Evolutionary conservation across 2,329 filamentous ascomycete species (phyloP), one percentile per base, ranked within the genome.

Genomic region (Dothistroma septosporum): DNA sequence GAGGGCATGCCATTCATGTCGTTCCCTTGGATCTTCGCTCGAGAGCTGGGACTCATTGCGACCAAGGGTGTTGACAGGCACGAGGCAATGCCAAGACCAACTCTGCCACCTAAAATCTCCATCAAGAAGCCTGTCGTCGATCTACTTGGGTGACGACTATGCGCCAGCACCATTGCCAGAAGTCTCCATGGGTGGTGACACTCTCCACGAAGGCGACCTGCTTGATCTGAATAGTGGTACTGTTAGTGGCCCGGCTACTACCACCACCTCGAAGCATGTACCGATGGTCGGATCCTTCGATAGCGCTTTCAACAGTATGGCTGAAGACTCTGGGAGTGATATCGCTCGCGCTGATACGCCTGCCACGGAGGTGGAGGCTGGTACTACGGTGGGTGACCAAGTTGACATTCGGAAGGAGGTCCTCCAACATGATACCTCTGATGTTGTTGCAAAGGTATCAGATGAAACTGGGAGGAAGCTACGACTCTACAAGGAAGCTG

Each of bases 21-120:
- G 61, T 97, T 97, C 68, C 93, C 94, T 0, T 99, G 94, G 94
- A 79, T 97, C 1, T 96, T 97, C 65, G 81, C 86, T 12, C 81
- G 83, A 49, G 83, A 91, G 61, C 79, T 96, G 4, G 87, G 88
- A 1, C 81, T 82, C 53, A 86, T 96, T 67, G 89, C 88, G 1
- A 84, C 76, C 1, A 64, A 58, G 9, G 61, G 63, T 44, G 33
- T 24, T 31, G 16, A 55, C 16, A 46, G 53, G 1, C 46, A 58
- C n/a, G 46, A 49, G 8, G 55, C 63, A 2, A 62, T 53, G 55
- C 54, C 64, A 2, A 57, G 59, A 58, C 64, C 65, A 0, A 56
- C 60, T 5, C 22, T 61, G 32, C 61, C 60, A 6, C 53, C 55
- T 12, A 68, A 64, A 52, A 32, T 32, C 31, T 56, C 52, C 2